Conservation (phyloP, 306 rosid species). For the Casuarina equisetifolia region DNA sequence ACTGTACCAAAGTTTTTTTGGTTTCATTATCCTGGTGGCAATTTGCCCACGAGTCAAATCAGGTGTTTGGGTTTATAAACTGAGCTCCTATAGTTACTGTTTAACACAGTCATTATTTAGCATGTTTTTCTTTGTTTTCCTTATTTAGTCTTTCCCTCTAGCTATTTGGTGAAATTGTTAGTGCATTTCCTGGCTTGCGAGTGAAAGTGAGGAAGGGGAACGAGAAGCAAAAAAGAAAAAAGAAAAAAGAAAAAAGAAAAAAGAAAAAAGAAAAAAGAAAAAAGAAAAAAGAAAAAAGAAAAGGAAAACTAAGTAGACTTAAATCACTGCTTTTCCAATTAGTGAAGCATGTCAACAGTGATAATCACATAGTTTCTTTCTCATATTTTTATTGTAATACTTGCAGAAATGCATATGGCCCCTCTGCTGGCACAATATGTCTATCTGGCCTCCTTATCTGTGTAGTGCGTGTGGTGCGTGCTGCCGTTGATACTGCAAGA, state of each 20-base stretch:
- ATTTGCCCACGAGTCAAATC: background rate
- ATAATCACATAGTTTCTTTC: constrained; percentile 3
- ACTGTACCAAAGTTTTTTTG: background rate
- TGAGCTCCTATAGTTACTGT: background rate
- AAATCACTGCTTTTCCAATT: constrained; percentile 27
- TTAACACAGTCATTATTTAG: background rate
- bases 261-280: too few species aligned
- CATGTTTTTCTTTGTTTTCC: constrained; percentile 8
- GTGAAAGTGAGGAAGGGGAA: constrained; percentile 13
- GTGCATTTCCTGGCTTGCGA: constrained; percentile 20
- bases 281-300: background rate
- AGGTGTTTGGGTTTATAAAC: background rate
- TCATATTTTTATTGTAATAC: constrained; percentile 15
- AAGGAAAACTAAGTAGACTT: background rate
- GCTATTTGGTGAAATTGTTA: background rate
- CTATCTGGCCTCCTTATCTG: constrained; percentile 77
- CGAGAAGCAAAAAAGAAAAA: background rate
- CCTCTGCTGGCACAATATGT: constrained; percentile 85
- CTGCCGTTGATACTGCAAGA: constrained; percentile 78
- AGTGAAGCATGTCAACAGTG: constrained; percentile 26
- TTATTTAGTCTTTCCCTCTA: constrained; percentile 12
- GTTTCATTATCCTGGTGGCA: background rate
- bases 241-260: background rate
- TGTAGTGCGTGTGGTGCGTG: constrained; percentile 79
- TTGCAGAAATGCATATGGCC: constrained; percentile 92